Base-by-base conservation (phyloP, 2,329 filamentous ascomycete species). In the Dichotomopilus funicola region DNA sequence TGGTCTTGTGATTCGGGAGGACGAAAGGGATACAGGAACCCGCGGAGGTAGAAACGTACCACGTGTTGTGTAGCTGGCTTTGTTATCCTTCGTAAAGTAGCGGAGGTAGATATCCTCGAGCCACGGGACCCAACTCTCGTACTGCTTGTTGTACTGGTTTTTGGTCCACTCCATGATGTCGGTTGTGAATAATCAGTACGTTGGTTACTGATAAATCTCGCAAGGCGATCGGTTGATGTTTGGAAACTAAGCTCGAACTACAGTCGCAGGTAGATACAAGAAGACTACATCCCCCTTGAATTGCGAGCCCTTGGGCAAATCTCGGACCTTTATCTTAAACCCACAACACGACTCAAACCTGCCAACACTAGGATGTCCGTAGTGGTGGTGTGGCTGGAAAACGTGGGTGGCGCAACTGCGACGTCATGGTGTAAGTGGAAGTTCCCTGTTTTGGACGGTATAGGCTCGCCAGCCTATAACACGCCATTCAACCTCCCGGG, bases 81-180 rank as follows among this genome's bases (percentile, higher is more conserved):
- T 89, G 77, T 90, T 90, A 66, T 89, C 85, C 60, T 85, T 86
- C 64, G 85, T 87, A 70, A 89, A 89, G 76, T 81, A 89, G 51
- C 78, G 76, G 34, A 90, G 77, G 68, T 88, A 88, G 57, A 82
- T 70, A 68, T 90, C 87, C 70, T 90, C 86, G 55, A 89, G 73
- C 86, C 87, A 89, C 1, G 87, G 87, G 67, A 88, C 79, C 87
- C 87, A 90, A 64, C 72, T 78, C 67, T 89, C 85, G 71, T 89
- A 89, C 69, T 89, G 83, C 53, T 79, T 72, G 72, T 87, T 84
- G 75, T 89, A 89, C 50, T 79, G 82, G 55, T 83, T 70, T 67
- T 78, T 81, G 58, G 78, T 69, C 78, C 79, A 84, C 64, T 86
- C 81, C 61, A 63, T 63, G 37, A 33, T 59, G 31, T 9, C 35